Evolutionary conservation across 2,329 filamentous ascomycete genomes (phyloP).

Genomic region (Zymoseptoria brevis): DNA sequence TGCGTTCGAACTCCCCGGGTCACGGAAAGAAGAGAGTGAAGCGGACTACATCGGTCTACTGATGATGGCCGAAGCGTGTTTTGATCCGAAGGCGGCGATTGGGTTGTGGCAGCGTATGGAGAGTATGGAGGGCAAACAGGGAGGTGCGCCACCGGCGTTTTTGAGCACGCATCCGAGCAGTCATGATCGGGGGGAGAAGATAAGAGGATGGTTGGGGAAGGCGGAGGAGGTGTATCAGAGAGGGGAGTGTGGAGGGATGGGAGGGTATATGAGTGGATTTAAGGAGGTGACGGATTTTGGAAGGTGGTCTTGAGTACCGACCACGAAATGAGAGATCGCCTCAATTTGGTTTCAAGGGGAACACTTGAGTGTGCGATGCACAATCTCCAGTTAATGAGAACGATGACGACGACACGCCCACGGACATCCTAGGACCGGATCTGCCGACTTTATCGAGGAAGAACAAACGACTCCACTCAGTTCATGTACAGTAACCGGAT

Average conservation of each 20-base stretch:
- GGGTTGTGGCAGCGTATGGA: constrained; percentile 49
- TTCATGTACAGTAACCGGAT: too few relatives aligned
- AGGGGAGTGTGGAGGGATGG: constrained; percentile 19
- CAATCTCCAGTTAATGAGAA: too few relatives aligned
- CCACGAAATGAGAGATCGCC: too few relatives aligned
- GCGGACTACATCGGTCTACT: constrained; percentile 74
- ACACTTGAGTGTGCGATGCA: too few relatives aligned
- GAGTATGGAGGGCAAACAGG: constrained; percentile 50
- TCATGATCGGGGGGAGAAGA: constrained; percentile 56
- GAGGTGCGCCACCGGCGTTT: constrained; percentile 55
- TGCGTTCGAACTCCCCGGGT: constrained; percentile 60
- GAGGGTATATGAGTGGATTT: constrained; percentile 8
- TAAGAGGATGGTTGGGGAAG: constrained; percentile 49
- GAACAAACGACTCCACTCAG: too few relatives aligned
- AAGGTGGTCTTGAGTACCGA: too few relatives aligned
- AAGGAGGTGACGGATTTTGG: not conserved
- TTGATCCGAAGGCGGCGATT: constrained; percentile 59
- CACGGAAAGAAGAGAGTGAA: constrained; percentile 62
- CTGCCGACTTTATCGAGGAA: too few relatives aligned
- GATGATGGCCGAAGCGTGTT: constrained; percentile 77
- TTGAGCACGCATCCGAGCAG: constrained; percentile 70
- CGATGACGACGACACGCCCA: too few relatives aligned
- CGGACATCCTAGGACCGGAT: too few relatives aligned
- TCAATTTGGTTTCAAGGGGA: too few relatives aligned
- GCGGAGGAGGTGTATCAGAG: constrained; percentile 32